Evolutionary conservation across 805 yeast genomes (phyloP), one percentile per base, ranked within the genome.

Genomic region (Tetrapisispora iriomotensis): DNA sequence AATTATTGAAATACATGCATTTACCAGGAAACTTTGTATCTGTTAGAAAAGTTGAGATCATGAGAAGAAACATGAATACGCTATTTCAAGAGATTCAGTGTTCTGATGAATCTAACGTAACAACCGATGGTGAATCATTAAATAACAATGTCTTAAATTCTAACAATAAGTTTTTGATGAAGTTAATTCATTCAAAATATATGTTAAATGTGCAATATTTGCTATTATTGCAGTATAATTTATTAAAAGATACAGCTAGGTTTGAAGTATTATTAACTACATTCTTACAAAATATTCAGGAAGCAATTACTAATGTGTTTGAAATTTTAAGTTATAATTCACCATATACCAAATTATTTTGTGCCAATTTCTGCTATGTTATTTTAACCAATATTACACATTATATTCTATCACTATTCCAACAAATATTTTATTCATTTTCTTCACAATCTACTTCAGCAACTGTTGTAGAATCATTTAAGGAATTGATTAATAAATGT

Each of bases 161-260:
- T 4, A 33, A 33, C 14, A 23, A 33, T 17, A 7, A 13, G 12
- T 10, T 21, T 13, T 13, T 34, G 3, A 20, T 26, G 2, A 15
- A 52, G 4, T 33, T 54, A 10, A 45, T 53, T 25, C 50, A 53
- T 34, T 45, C 53, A 29, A 54, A 52, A 28, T 38, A 51, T n/a
- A 45, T 47, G 45, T 25, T 56, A 21, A 46, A 46, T 38, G 25
- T 52, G 21, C 42, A 45, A 10, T 56, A 47, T 34, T 53, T 45
- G 37, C 29, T 56, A 29, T 36, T 55, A 37, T 35, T 55, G 27
- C 60, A 56, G 40, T 53, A 50, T 41, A 55, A 53, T 39, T 38
- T 29, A 20, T 21, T 42, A 18, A 46, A 47, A 8, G 49, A 54
- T 26, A 18, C 30, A 9, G 43, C 40, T 17, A 49, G 43, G 19